phyloP scores from a whole-genome alignment of 1,284 basidiomycete genomes.

The Trametes hirsuta region DNA sequence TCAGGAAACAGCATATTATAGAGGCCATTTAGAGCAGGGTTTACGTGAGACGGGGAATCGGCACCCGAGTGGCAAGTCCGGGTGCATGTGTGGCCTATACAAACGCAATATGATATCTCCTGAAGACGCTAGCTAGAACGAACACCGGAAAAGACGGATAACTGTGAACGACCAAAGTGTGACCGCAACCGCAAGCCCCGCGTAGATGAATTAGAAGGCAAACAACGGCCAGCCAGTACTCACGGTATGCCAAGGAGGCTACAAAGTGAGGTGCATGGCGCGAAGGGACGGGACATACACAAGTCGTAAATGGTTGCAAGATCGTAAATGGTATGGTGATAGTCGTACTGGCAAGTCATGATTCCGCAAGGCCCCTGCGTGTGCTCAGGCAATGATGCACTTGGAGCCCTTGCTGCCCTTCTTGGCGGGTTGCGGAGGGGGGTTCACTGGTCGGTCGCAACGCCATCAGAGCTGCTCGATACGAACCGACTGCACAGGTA shows the following conservation, averaged over 20 bases:
- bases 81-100: slow-evolving; percentile 16
- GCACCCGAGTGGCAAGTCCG: slow-evolving; percentile 9
- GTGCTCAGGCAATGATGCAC: slow-evolving; percentile 73
- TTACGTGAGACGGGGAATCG: slow-evolving; percentile 16
- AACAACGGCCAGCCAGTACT: slow-evolving; percentile 22
- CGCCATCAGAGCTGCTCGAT: neutral
- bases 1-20: slow-evolving; percentile 13
- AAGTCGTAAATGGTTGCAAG: slow-evolving; percentile 40
- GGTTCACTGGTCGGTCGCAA: slow-evolving; percentile 61
- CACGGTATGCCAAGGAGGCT: slow-evolving; percentile 20
- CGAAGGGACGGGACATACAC: slow-evolving; percentile 30
- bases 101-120: slow-evolving; percentile 32
- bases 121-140: slow-evolving; percentile 24
- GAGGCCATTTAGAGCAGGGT: slow-evolving; percentile 18
- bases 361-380: slow-evolving; percentile 14
- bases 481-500: slow-evolving; percentile 29
- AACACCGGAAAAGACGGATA: slow-evolving; percentile 21
- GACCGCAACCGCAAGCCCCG: slow-evolving; percentile 19
- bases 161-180: slow-evolving; percentile 16
- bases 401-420: slow-evolving; percentile 41
- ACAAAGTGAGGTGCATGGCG: slow-evolving; percentile 13
- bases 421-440: slow-evolving; percentile 62
- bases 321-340: slow-evolving; percentile 39
- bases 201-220: slow-evolving; percentile 15
- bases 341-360: slow-evolving; percentile 29